Evolutionary conservation across 805 yeast species (phyloP).

Genomic region (Priceomyces castillae): DNA sequence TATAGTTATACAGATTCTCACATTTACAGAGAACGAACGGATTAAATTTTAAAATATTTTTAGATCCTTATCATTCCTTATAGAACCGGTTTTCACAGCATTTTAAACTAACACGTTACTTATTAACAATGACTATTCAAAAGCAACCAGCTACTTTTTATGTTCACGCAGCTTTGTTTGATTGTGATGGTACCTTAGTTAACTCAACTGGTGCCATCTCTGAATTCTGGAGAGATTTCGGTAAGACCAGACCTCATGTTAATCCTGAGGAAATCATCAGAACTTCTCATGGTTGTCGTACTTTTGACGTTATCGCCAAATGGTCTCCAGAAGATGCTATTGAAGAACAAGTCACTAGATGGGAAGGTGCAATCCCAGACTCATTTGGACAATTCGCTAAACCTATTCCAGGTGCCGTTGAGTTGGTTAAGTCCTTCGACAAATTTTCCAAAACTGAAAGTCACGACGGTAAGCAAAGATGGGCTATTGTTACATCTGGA

Average conservation of each 20-base stretch:
- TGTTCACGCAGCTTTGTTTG: constrained; percentile 60
- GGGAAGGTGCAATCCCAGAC: constrained; percentile 69
- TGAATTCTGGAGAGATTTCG: constrained; percentile 76
- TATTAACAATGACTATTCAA: constrained; percentile 27
- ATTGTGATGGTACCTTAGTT: constrained; percentile 85
- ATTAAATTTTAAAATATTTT: no score
- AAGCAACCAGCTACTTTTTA: constrained; percentile 44
- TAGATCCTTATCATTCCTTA: neutral
- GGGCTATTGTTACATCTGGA: constrained; percentile 90
- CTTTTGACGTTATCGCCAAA: constrained; percentile 70
- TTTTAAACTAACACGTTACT: neutral
- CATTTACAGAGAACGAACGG: no score
- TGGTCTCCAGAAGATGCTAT: constrained; percentile 75
- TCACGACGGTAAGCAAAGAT: constrained; percentile 49
- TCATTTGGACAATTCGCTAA: constrained; percentile 70
- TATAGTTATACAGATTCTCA: no score
- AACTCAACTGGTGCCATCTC: constrained; percentile 81
- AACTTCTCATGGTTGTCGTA: constrained; percentile 80
- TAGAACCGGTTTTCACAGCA: neutral
- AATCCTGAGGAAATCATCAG: constrained; percentile 69
- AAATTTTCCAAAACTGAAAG: constrained; percentile 42
- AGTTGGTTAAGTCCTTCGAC: constrained; percentile 55
- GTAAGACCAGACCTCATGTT: constrained; percentile 62
- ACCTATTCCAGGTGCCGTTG: constrained; percentile 74
- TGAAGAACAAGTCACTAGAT: constrained; percentile 58